These are phyloP conservation scores for Microcos paniculata DNA, from an alignment of 345 rosid species.

Conservation along the genomic window DNA sequence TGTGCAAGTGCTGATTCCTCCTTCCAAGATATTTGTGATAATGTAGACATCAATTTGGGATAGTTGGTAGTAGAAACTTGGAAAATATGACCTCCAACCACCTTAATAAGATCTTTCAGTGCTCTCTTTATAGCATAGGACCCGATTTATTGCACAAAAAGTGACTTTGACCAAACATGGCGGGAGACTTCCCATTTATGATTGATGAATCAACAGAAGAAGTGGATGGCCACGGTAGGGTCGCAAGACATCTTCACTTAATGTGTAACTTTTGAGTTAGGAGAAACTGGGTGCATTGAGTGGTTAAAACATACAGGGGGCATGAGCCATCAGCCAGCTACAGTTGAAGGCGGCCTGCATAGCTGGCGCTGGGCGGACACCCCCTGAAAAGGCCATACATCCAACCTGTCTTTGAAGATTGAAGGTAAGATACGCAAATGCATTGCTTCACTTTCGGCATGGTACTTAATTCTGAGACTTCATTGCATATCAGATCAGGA, in stretches of 20 bases:
- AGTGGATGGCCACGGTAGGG: background rate
- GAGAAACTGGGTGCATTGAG: background rate
- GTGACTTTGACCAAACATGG: no score
- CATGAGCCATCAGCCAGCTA: conserved; percentile 6
- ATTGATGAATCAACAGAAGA: no score
- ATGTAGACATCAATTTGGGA: background rate
- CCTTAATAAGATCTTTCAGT: background rate
- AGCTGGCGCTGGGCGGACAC: background rate
- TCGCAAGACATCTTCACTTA: background rate
- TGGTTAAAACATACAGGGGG: conserved; percentile 10
- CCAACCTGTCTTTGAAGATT: background rate
- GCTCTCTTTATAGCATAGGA: conserved; percentile 8
- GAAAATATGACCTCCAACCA: background rate
- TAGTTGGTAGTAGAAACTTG: background rate
- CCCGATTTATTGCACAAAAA: background rate
- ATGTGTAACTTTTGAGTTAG: background rate
- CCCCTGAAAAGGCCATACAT: background rate
- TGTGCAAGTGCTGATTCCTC: background rate
- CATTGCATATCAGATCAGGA: background rate
- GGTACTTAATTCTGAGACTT: background rate
- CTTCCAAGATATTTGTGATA: background rate
- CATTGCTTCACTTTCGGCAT: background rate
- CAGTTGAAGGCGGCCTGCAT: background rate
- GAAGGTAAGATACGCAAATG: background rate
- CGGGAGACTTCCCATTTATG: no score